A percentile compares a stretch with the other conserved stretches of the same genome.
Evolutionary conservation across 805 yeast species (phyloP).

Genomic region (Millerozyma miso): DNA sequence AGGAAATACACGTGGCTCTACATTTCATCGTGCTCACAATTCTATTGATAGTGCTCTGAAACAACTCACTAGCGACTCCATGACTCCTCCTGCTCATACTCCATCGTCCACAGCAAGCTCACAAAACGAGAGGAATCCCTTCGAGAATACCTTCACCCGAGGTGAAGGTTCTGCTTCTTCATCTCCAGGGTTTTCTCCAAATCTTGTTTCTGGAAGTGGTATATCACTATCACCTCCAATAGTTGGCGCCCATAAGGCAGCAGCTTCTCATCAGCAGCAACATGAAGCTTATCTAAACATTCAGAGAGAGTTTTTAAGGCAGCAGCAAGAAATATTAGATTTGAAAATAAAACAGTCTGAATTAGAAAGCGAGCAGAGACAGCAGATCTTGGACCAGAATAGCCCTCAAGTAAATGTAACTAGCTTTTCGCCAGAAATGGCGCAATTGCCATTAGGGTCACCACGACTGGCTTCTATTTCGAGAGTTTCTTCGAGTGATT

Average conservation of each 20-base stretch:
- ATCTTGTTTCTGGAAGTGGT: background rate
- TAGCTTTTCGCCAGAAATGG: slow-evolving; percentile 2
- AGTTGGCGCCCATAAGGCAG: background rate
- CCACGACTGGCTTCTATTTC: slow-evolving; percentile 2
- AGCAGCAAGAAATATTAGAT: slow-evolving; percentile 31
- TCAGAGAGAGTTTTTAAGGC: slow-evolving; percentile 34
- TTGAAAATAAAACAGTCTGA: slow-evolving; percentile 10
- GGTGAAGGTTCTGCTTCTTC: slow-evolving; percentile 3
- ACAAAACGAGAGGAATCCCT: slow-evolving; percentile 29
- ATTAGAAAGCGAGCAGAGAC: slow-evolving; percentile 1
- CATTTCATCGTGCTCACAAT: background rate
- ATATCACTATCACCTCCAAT: slow-evolving; percentile 2
- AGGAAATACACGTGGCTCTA: background rate
- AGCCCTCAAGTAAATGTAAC: slow-evolving; percentile 1
- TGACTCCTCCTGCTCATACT: background rate
- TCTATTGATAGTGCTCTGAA: background rate
- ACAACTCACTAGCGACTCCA: background rate
- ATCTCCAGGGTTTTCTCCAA: slow-evolving; percentile 11
- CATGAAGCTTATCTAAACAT: slow-evolving; percentile 34
- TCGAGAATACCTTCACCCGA: slow-evolving; percentile 25
- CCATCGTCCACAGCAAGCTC: slow-evolving; percentile 9
- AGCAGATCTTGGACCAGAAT: slow-evolving; percentile 1
- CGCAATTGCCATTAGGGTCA: background rate
- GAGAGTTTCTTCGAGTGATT: slow-evolving; percentile 9
- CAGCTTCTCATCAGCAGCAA: slow-evolving; percentile 17